Conservation (phyloP, 1,284 basidiomycete genomes). For the Ceratobasidium sp. region DNA sequence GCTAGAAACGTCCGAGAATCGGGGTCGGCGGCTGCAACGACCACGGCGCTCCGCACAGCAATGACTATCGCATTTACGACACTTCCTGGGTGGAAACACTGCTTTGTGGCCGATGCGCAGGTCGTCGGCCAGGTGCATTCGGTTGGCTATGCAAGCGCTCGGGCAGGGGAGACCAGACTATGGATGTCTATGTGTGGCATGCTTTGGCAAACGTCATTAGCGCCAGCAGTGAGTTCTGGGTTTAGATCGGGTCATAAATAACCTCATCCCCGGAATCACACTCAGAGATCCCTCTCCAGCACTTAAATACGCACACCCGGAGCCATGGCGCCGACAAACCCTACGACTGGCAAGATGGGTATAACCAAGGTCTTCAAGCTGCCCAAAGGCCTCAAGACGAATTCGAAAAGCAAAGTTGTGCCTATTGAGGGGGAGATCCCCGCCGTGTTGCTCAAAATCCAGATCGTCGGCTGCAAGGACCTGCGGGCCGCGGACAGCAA, state of each 20-base stretch:
- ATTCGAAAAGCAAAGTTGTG: not conserved
- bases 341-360: slow-evolving; percentile 27
- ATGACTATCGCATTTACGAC: too few species aligned
- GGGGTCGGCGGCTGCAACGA: too few species aligned
- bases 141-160: not conserved
- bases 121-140: not conserved
- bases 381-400: slow-evolving; percentile 15
- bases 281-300: not conserved
- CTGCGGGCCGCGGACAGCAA: slow-evolving; percentile 68
- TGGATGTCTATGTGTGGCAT: slow-evolving; percentile 1
- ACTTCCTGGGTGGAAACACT: not conserved
- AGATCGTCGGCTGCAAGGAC: slow-evolving; percentile 67
- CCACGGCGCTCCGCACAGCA: too few species aligned
- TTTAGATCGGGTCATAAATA: slow-evolving; percentile 11
- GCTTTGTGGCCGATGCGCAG: not conserved
- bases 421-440: slow-evolving; percentile 62
- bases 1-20: too few species aligned
- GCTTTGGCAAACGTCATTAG: not conserved
- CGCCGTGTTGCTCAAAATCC: slow-evolving; percentile 67
- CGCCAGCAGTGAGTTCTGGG: not conserved
- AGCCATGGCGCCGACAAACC: slow-evolving; percentile 29
- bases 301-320: not conserved
- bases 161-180: not conserved
- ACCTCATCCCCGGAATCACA: slow-evolving; percentile 11
- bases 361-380: slow-evolving; percentile 29